A percentile compares a stretch with the other conserved stretches of the same genome.
phyloP scores from a whole-genome alignment of 1,284 basidiomycete species.

The Thecaphora frezii region DNA sequence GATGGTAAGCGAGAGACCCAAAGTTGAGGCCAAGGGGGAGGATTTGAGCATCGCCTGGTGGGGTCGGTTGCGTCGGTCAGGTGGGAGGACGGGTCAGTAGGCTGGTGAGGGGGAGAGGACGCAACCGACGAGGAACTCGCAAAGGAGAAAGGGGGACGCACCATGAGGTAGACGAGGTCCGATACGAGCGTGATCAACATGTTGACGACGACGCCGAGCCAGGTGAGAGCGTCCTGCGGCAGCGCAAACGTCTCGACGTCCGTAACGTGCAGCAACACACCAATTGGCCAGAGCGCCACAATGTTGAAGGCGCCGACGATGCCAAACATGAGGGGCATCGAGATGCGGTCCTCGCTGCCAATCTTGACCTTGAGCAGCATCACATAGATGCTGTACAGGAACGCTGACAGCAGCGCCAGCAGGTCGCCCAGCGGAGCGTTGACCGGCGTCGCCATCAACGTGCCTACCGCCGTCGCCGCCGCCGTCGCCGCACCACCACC shows the following conservation, averaged over 20 bases:
- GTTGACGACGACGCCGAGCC: conserved; percentile 74
- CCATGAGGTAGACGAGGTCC: conserved; percentile 46
- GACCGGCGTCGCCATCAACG: conserved; percentile 8
- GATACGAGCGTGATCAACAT: conserved; percentile 66
- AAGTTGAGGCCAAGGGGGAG: conserved; percentile 79
- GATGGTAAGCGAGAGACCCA: conserved; percentile 93
- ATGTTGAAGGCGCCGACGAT: conserved; percentile 85
- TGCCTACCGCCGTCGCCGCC: neutral
- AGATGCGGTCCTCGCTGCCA: conserved; percentile 62
- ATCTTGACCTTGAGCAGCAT: conserved; percentile 74
- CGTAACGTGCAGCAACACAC: conserved; percentile 74
- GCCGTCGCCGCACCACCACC: neutral
- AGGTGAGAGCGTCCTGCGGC: conserved; percentile 68
- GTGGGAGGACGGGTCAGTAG: conserved; percentile 7
- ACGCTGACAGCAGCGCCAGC: conserved; percentile 51
- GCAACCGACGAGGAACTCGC: no score
- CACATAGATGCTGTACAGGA: conserved; percentile 84
- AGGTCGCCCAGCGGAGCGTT: conserved; percentile 50
- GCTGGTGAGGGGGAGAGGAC: no score
- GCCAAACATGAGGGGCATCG: conserved; percentile 63
- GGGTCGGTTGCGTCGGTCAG: conserved; percentile 42
- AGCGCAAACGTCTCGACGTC: conserved; percentile 76
- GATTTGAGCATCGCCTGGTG: conserved; percentile 86
- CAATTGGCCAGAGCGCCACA: conserved; percentile 76
- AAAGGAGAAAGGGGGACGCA: neutral